Base-by-base conservation (phyloP, 495 filamentous ascomycete genomes). In the Lasiosphaeria ovina region DNA sequence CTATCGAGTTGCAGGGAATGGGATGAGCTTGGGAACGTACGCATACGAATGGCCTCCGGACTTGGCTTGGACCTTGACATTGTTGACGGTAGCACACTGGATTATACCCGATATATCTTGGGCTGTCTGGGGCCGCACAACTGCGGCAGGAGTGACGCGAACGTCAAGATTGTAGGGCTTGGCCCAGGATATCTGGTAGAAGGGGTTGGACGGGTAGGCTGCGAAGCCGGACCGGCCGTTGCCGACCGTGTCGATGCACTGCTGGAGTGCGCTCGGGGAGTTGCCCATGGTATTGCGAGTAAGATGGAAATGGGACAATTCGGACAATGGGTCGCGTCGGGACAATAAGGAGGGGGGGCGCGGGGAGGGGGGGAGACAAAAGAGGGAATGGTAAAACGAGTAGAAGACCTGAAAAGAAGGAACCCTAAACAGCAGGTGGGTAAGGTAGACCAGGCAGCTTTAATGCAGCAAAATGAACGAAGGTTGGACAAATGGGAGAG, bases 11-110 rank as follows among this genome's bases (percentile, higher is more conserved):
- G 24, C 24, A 2, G 24, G 24, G 24, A 24, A 24, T 24, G 0
- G 24, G 24, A 24, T 24, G 24, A 24, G 24, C 24, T 24, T 24
- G 24, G 24, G 24, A 33, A 56, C 77, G 59, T 61, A 80, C 77
- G 69, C 77, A 73, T 88, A 91, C 12, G 86, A 89, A 67, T 92
- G 90, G 1, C 90, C 90, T 12, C 90, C 90, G 44, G 83, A 84
- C 63, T 80, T 84, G 9, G 89, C 77, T 62, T 90, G 87, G 24
- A 92, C 87, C 63, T 87, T 86, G 62, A 84, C 71, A 40, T 71
- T 74, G 56, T 78, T 72, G 3, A 70, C 63, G 0, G 69, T 73
- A 0, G 87, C 88, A 62, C 87, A 91, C 56, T 76, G 77, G 10
- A 90, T 77, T 3, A 85, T 77, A 31, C 68, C 75, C 1, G 85